Percentiles rank a stretch among this genome's conserved stretches.
Evolutionary conservation across 1,284 basidiomycete genomes (phyloP).

Genomic region (Trichosporon sp.): DNA sequence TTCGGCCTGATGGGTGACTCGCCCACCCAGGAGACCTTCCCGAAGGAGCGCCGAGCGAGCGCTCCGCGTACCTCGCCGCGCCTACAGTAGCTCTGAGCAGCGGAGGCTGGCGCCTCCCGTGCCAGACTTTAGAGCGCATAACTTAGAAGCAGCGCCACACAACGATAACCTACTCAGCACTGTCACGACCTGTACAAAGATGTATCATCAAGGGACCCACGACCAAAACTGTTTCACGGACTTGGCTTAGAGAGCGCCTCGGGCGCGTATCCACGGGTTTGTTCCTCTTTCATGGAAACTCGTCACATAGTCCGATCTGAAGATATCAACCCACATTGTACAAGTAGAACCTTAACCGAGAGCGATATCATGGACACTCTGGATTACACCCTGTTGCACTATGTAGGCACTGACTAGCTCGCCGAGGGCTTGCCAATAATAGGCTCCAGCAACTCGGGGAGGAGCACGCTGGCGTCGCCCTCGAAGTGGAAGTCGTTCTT

Average conservation of each 20-base stretch:
- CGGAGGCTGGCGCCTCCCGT: too few species aligned
- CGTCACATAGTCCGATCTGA: background rate
- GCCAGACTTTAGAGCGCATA: background rate
- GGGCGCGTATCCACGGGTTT: background rate
- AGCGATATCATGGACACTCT: background rate
- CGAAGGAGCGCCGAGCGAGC: background rate
- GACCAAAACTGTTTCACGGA: background rate
- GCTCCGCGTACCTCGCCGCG: background rate
- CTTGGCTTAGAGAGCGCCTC: background rate
- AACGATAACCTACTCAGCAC: background rate
- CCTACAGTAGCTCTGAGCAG: background rate
- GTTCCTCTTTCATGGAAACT: background rate
- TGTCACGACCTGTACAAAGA: background rate
- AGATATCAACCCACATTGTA: background rate
- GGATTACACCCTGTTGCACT: background rate
- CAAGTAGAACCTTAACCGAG: background rate
- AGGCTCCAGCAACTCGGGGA: conserved; percentile 26
- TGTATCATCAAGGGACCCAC: conserved; percentile 2
- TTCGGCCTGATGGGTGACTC: conserved; percentile 17
- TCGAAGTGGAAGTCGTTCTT: conserved; percentile 26
- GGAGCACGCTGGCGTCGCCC: conserved; percentile 25
- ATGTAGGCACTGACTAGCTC: too few species aligned
- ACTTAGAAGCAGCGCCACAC: background rate
- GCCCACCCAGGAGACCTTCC: background rate
- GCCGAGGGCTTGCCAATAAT: conserved; percentile 15